Evolutionary conservation across 169 alveolate species (phyloP), one percentile per base, ranked within the genome.

Genomic region (Eimeria praecox): DNA sequence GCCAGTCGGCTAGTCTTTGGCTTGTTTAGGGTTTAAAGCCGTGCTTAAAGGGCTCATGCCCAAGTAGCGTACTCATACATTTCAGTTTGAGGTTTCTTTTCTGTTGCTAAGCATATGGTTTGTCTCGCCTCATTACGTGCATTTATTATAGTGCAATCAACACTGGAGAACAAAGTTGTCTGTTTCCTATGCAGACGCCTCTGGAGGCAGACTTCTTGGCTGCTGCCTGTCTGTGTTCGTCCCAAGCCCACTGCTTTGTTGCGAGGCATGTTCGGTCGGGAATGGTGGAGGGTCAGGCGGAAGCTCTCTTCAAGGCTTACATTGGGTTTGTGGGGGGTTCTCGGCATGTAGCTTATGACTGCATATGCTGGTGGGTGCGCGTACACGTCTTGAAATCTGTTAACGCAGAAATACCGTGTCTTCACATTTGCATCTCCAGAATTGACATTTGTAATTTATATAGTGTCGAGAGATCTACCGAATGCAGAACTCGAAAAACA

Each of bases 221-320:
- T 33, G 94, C 96, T 33, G 96, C 96, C 54, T 66, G 90, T 46
- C 83, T 85, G 35, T 80, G 66, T 35, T 66, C 94, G 14, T 94
- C 96, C 35, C 94, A 83, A 85, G 96, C 88, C 35, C 96, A 94
- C 83, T 62, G 77, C 69, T 94, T 94, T 64, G 96, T 94, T 33
- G 90, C 83, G 90, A 52, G 90, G 49, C 85, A 59, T 24, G 38
- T 66, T 20, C 71, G 71, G 33, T n/a, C 78, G 12, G 90, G 94
- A 54, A 83, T 83, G 94, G 90, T 85, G 27, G 96, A 85, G 66
- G 90, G 88, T 16, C 94, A 85, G 69, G 96, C 56, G 14, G 96
- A 85, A 83, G 94, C 94, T 27, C 80, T 94, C 30, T 94, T 94
- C 56, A 64, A 85, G 82, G 94, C 91, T 18, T 94, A 56, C 71